Base-by-base conservation (phyloP, 805 yeast species). In the Alloascoidea africana region DNA sequence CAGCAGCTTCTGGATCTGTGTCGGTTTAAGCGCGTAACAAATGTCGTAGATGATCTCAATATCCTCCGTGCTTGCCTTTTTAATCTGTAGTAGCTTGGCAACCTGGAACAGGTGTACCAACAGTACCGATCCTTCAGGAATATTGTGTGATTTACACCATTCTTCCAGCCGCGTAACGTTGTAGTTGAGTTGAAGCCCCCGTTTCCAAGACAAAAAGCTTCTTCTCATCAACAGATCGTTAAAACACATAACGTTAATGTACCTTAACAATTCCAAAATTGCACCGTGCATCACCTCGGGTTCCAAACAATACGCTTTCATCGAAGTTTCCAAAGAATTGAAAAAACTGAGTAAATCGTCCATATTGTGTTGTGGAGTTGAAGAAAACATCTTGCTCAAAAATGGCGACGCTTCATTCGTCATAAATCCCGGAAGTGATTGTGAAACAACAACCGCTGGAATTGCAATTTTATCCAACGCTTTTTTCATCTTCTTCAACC, bases 111-210 rank as follows among this genome's bases (percentile, higher is more conserved):
- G 66, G 53, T 87, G 96, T 44, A 78, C 77, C 53, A 91, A 68
- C 52, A 85, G 76, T 30, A 76, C 73, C 3, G 89, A 72, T 2
- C 93, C 94, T 54, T 87, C 95, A 37, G 81, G 80, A 44, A 91
- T 73, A 37, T 81, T 87, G 55, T 89, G 96, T 5, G 85, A 75
- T 62, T 86, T 89, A 60, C 97, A 89, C 98, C 98, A 91, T 62
- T 91, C 99, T 58, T 86, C 96, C 50, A 91, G 69, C 51, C 98
- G 73, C 2, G 98, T 91, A 39, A 87, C 93, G 57, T 91, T 91
- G 62, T 91, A 91, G 56, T 86, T 91, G 60, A 91, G 74, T 60
- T 91, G 98, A 48, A 91, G 69, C 36, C 97, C 97, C 54, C 98
- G 79, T 63, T 89, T 91, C 98, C 98, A 91, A 6, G 95, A 80